Evolutionary conservation across 1,284 basidiomycete species (phyloP), one percentile per base, ranked within the genome.

Genomic region (Coniferiporia weirii): DNA sequence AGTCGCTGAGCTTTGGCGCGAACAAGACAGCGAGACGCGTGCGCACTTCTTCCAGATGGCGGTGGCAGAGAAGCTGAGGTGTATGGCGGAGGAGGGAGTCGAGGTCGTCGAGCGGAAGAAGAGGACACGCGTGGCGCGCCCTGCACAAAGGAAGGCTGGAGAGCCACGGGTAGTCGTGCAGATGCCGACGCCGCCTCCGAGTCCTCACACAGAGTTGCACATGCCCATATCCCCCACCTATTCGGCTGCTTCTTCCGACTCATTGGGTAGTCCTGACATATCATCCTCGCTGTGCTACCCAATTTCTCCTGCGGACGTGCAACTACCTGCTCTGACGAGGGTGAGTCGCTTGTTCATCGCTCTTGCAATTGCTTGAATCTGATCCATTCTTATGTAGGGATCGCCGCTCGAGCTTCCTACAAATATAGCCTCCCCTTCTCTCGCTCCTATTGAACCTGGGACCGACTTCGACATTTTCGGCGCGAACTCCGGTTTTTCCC

Each of bases 41-140:
- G 27, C 15, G 22, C 44, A 36, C 19, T 56, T 56, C 54, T 56
- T 56, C 34, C n/a, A 49, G n/a, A 9, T 48, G n/a, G 54, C 46
- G 44, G 40, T 19, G 17, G 45, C 49, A 34, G 54, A 48, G 20
- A 56, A 47, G 46, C 13, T 20, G 46, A 17, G 47, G 27, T 20
- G 22, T 15, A 10, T 32, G 47, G 13, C 36, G 35, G 44, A 56
- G 20, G 46, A 32, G 12, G 36, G 35, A 9, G 38, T n/a, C 40
- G 17, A 52, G 6, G 9, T 20, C 35, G 17, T 38, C 17, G 52
- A 15, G 9, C 17, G 27, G 40, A 54, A 44, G 44, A 45, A 17
- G 43, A 45, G 9, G 40, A 54, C 19, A 20, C 40, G 40, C 12
- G 32, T 10, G 36, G 20, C 15, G 5, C 12, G 36, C 6, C 40